Conservation (phyloP, 371 early-diverging fungal genomes). For the Mortierella sp. region DNA sequence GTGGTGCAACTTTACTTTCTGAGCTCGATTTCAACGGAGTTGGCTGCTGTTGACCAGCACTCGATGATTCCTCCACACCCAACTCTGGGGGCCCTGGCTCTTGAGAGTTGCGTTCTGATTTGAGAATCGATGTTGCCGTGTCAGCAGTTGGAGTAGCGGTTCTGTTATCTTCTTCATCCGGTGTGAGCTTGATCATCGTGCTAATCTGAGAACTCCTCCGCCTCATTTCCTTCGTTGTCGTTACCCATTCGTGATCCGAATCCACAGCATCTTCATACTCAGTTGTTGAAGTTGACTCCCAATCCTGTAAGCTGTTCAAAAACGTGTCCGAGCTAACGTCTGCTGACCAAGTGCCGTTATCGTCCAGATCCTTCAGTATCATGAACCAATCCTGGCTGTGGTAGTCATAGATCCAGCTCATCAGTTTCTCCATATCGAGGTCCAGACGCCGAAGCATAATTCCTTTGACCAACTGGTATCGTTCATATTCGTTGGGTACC, state of each 20-base stretch:
- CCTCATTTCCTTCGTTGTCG: slow-evolving; percentile 33
- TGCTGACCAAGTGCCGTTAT: slow-evolving; percentile 35
- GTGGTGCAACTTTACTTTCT: slow-evolving; percentile 21
- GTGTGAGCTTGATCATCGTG: slow-evolving; percentile 9
- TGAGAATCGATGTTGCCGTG: not conserved
- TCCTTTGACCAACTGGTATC: slow-evolving; percentile 46
- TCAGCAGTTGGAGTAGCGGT: slow-evolving; percentile 37
- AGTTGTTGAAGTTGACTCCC: slow-evolving; percentile 49
- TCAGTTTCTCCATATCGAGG: slow-evolving; percentile 33
- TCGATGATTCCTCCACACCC: not conserved
- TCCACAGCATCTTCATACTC: slow-evolving; percentile 52
- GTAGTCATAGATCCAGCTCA: slow-evolving; percentile 42
- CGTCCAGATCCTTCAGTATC: slow-evolving; percentile 42
- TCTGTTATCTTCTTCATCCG: slow-evolving; percentile 15
- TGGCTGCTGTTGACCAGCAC: not conserved
- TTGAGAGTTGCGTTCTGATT: not conserved
- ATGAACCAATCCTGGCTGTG: slow-evolving; percentile 49
- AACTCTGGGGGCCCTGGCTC: not conserved
- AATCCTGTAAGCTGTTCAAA: slow-evolving; percentile 41
- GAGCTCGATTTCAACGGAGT: not conserved
- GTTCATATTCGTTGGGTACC: slow-evolving; percentile 53
- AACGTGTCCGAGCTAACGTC: slow-evolving; percentile 44
- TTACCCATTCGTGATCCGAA: slow-evolving; percentile 41
- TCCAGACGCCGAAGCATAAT: slow-evolving; percentile 44
- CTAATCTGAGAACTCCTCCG: slow-evolving; percentile 41